Conservation (phyloP, 805 yeast species). For the Yamadazyma ubonensis region DNA sequence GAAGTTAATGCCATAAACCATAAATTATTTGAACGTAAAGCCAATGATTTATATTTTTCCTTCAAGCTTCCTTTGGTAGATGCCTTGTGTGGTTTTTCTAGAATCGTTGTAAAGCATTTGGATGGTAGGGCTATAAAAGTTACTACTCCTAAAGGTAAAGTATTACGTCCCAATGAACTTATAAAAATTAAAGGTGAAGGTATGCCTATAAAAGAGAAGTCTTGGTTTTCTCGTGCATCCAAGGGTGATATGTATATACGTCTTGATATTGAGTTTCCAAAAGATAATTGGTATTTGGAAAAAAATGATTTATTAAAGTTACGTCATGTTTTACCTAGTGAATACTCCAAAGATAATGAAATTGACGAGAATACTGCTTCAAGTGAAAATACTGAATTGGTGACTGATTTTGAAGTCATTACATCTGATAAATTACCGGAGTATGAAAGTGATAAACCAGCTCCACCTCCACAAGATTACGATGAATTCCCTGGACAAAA, state of each 20-base stretch:
- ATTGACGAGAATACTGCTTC: constrained; percentile 27
- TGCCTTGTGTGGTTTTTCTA: constrained; percentile 79
- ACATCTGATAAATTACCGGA: constrained; percentile 28
- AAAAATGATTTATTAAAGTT: constrained; percentile 58
- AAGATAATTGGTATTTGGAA: constrained; percentile 81
- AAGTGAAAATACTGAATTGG: constrained; percentile 38
- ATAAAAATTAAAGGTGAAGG: constrained; percentile 72
- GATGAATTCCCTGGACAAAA: too few relatives aligned
- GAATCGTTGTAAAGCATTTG: constrained; percentile 63
- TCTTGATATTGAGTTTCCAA: constrained; percentile 77
- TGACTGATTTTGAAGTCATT: constrained; percentile 33
- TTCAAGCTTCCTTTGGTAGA: constrained; percentile 69
- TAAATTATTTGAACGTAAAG: constrained; percentile 52
- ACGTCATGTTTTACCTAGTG: constrained; percentile 53
- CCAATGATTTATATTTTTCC: constrained; percentile 62
- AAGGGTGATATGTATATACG: constrained; percentile 72
- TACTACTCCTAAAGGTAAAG: constrained; percentile 73
- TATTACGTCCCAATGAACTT: constrained; percentile 72
- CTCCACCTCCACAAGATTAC: too few relatives aligned
- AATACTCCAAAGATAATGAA: constrained; percentile 24
- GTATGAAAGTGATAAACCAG: too few relatives aligned
- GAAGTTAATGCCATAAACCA: constrained; percentile 53
- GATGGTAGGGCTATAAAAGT: constrained; percentile 75
- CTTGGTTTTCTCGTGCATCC: constrained; percentile 30
- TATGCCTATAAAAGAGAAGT: constrained; percentile 60